phyloP scores from a whole-genome alignment of 2,329 filamentous ascomycete species.

The Penicillium palitans region DNA sequence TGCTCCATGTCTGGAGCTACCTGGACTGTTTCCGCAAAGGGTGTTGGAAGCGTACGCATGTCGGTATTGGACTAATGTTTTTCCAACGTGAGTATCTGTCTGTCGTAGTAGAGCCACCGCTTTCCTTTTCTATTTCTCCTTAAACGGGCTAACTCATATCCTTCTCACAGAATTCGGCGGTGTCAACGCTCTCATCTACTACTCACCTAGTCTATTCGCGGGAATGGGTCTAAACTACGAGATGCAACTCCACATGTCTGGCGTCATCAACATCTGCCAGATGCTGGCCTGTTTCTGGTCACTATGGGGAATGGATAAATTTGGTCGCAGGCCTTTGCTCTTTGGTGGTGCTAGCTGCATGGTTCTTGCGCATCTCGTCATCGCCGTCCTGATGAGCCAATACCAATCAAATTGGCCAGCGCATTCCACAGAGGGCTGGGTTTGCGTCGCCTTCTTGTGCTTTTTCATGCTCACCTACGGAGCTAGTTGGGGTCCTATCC shows the following conservation, averaged over 20 bases:
- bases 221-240: slow-evolving; percentile 30
- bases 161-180: slow-evolving; percentile 49
- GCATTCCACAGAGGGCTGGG: slow-evolving; percentile 24
- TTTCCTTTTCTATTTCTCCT: not conserved
- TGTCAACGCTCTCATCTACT: slow-evolving; percentile 53
- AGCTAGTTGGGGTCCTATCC: slow-evolving; percentile 35
- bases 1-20: slow-evolving; percentile 12
- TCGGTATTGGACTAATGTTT: slow-evolving; percentile 44
- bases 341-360: slow-evolving; percentile 31
- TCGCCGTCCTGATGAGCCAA: slow-evolving; percentile 27
- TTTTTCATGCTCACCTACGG: slow-evolving; percentile 24
- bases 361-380: slow-evolving; percentile 30
- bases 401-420: slow-evolving; percentile 22
- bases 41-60: slow-evolving; percentile 47
- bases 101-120: not conserved
- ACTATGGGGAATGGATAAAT: slow-evolving; percentile 32
- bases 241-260: slow-evolving; percentile 22
- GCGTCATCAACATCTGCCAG: slow-evolving; percentile 38
- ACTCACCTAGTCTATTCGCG: slow-evolving; percentile 46
- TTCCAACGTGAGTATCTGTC: slow-evolving; percentile 43
- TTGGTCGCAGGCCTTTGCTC: slow-evolving; percentile 29
- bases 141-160: slow-evolving; percentile 33
- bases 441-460: slow-evolving; percentile 17
- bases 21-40: slow-evolving; percentile 48
- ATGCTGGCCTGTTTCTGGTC: slow-evolving; percentile 31